Conservation (phyloP, 176 grass and related monocot genomes). For the Hsuehochloa calcarea region DNA sequence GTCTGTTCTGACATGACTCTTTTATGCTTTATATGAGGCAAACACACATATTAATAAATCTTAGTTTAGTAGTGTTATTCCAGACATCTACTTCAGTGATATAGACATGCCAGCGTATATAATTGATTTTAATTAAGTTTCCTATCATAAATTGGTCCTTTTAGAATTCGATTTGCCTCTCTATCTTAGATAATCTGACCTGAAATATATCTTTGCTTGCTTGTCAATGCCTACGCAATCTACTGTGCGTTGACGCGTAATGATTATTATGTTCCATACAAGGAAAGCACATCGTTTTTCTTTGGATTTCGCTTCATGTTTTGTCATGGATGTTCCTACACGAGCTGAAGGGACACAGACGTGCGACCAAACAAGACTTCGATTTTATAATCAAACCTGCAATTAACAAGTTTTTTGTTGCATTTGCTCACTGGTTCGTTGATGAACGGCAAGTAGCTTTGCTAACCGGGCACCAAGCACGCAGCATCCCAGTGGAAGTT, state of each 20-base stretch:
- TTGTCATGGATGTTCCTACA: not conserved
- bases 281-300: not conserved
- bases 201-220: not conserved
- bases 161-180: not conserved
- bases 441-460: constrained; percentile 11
- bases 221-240: constrained; percentile 15
- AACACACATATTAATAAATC: not conserved
- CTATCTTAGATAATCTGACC: not conserved
- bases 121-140: not conserved
- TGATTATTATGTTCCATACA: constrained; percentile 1
- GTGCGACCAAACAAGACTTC: not conserved
- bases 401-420: not conserved
- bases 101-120: not conserved
- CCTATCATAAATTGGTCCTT: not conserved
- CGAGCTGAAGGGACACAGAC: constrained; percentile 14
- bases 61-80: not conserved
- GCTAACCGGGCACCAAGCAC: constrained; percentile 20
- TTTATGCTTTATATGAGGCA: not conserved
- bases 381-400: not conserved
- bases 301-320: not conserved
- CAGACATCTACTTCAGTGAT: not conserved
- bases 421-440: constrained; percentile 2
- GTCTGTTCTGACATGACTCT: not conserved
- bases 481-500: constrained; percentile 11
- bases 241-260: constrained; percentile 5